These are phyloP conservation scores for Wickerhamomyces rabaulensis DNA, from an alignment of 805 yeast genomes.

Conservation along the genomic window DNA sequence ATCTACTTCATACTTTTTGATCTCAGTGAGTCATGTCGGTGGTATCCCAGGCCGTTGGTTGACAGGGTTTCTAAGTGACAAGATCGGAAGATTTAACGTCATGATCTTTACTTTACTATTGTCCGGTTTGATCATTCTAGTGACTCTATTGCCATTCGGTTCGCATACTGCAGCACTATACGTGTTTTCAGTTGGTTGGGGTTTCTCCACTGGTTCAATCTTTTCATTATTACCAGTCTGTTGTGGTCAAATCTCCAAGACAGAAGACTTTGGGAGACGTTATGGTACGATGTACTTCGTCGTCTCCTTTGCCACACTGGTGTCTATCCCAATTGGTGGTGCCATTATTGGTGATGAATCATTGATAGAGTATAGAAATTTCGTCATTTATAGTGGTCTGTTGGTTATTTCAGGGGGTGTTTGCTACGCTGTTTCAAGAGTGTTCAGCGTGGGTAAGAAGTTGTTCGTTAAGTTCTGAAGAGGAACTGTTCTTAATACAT, in stretches of 20 bases:
- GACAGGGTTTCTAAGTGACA: conserved; percentile 40
- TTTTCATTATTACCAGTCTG: conserved; percentile 54
- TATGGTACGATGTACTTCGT: conserved; percentile 55
- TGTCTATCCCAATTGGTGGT: conserved; percentile 46
- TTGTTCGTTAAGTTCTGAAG: neutral
- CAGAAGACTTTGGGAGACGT: conserved; percentile 47
- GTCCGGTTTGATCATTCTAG: conserved; percentile 27
- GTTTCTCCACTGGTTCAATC: conserved; percentile 49
- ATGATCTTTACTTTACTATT: conserved; percentile 32
- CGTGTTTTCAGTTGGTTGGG: conserved; percentile 43
- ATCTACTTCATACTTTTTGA: conserved; percentile 37
- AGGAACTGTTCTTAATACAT: neutral
- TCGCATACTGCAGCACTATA: conserved; percentile 29
- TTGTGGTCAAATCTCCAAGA: conserved; percentile 51
- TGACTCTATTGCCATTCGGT: conserved; percentile 36
- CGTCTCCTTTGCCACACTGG: conserved; percentile 49
- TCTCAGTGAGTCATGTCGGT: conserved; percentile 38
- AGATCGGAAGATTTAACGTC: conserved; percentile 47
- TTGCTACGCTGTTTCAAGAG: conserved; percentile 40
- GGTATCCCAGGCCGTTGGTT: conserved; percentile 40
- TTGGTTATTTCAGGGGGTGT: conserved; percentile 33
- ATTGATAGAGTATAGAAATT: conserved; percentile 29
- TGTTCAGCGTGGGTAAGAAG: conserved; percentile 35
- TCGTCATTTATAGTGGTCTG: conserved; percentile 28
- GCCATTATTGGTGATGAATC: conserved; percentile 39